Base-by-base conservation (phyloP, 2,329 filamentous ascomycete species). In the Xylariales sp. region DNA sequence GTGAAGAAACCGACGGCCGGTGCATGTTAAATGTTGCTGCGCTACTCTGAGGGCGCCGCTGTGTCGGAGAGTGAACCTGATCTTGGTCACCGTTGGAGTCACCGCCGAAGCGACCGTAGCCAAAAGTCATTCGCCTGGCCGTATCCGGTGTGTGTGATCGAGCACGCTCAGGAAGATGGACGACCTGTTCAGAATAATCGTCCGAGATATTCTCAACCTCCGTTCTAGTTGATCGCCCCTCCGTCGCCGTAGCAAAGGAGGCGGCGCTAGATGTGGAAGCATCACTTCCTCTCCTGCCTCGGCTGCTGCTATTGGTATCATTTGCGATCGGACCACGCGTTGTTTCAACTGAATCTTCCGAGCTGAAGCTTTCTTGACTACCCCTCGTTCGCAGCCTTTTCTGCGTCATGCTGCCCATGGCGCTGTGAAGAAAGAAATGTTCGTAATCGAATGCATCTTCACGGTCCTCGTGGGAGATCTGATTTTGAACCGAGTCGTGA, bases 371-470 rank as follows among this genome's bases (percentile, higher is more conserved):
- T 34, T 65, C 67, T 29, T 56, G 60, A 48, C 77, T 78, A 5
- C 53, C 60, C 40, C 68, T 61, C 27, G 65, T 59, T 5, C 55
- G 56, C 41, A 73, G 60, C n/a, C 67, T 63, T 42, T 68, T 66
- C 41, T 72, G 67, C 48, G 75, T 81, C 54, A 88, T 82, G 3
- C 76, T 88, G 5, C 88, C 89, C 75, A 96, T 83, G 10, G 89
- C 88, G 49, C 88, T 95, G 59, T 96, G 89, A 12, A 96, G 72
- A 60, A 95, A 95, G 64, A 96, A 96, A 56, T 95, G 83, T 59
- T 95, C 87, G 46, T 97, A 97, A 59, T 97, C 91, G 54, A 97
- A 97, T 1, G 90, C 90, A 60, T 97, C 91, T 48, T 90, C 83
- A 15, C 91, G 85, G 59, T 96, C 89, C 63, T 97, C 91, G 53